Conservation (phyloP, 371 early-diverging fungal species). For the Basidiobolus heterosporus region DNA sequence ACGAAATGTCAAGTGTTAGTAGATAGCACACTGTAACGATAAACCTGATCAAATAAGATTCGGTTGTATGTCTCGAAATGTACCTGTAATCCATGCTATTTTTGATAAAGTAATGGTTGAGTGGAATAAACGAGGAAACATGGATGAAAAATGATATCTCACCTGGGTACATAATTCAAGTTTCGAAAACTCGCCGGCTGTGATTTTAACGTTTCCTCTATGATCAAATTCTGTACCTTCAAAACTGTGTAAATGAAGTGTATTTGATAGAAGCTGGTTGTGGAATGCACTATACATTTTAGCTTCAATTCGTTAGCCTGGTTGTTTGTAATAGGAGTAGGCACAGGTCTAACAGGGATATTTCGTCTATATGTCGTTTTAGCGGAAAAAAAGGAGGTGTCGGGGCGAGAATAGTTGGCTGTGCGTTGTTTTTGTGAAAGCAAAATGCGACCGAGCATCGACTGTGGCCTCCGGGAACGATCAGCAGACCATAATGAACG, state of each 20-base stretch:
- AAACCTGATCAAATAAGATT: not conserved
- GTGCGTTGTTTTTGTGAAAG: too few relatives aligned
- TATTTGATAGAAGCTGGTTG: not conserved
- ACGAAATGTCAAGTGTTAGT: not conserved
- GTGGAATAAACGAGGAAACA: not conserved
- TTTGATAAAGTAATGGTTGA: not conserved
- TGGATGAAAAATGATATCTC: not conserved
- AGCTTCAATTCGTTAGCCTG: conserved; percentile 18
- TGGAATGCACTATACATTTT: conserved; percentile 4
- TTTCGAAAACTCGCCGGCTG: conserved; percentile 60
- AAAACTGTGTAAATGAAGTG: not conserved
- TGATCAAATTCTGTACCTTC: conserved; percentile 58
- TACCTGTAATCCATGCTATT: conserved; percentile 41
- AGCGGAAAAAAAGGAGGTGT: too few relatives aligned
- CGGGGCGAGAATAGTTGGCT: too few relatives aligned
- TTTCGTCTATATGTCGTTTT: too few relatives aligned
- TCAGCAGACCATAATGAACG: too few relatives aligned
- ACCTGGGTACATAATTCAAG: conserved; percentile 48
- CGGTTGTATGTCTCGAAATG: not conserved
- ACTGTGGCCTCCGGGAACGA: too few relatives aligned
- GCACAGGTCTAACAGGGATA: too few relatives aligned
- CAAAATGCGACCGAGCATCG: too few relatives aligned
- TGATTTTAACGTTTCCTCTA: conserved; percentile 44
- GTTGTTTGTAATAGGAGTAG: too few relatives aligned
- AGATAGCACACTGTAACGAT: too few relatives aligned